Base-by-base conservation (phyloP, 2,329 filamentous ascomycete genomes). In the Ophiosphaerella narmari region DNA sequence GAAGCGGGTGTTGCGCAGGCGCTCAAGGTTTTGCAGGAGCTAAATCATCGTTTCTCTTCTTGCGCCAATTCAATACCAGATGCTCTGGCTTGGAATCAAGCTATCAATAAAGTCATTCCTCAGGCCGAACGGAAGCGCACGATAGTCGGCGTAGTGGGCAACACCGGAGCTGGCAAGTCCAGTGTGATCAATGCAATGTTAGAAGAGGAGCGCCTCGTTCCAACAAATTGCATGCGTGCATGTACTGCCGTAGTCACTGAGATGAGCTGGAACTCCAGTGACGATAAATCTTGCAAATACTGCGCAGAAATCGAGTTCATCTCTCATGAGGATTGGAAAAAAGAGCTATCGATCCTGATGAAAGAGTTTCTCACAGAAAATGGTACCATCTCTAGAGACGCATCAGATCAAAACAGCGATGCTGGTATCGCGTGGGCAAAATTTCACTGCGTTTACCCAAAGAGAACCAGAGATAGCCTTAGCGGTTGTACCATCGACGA, bases 221-320 rank as follows among this genome's bases (percentile, higher is more conserved):
- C 80, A 0, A 83, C 80, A 0, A 82, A 81, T 55, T 83, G 83
- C 61, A 82, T 86, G 78, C 72, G 82, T 24, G 84, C 84, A 1
- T 86, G 83, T 48, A 87, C 84, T 0, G 82, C 83, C 0, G 81
- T 83, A 0, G 78, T 85, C 0, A 87, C 83, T 0, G 83, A 87
- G 58, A 77, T 87, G 1, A 78, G 78, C 0, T 86, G 77, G 67
- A 86, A 86, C 43, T 13, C 76, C 21, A 77, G 71, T 7, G 61
- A 74, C 0, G 63, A 78, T 4, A 66, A 73, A 0, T 43, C 39
- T 4, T 56, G 57, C 7, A 73, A 63, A 49, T 87, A 86, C 55
- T 69, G 73, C 2, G 84, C 82, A 0, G 78, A 84, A 40, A 76
- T 87, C 11, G 79, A 86, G 43, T 87, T 86, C 60, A 80, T 87